Conservation (phyloP, 73 alveolate species). For the Tetrahymena malaccensis region DNA sequence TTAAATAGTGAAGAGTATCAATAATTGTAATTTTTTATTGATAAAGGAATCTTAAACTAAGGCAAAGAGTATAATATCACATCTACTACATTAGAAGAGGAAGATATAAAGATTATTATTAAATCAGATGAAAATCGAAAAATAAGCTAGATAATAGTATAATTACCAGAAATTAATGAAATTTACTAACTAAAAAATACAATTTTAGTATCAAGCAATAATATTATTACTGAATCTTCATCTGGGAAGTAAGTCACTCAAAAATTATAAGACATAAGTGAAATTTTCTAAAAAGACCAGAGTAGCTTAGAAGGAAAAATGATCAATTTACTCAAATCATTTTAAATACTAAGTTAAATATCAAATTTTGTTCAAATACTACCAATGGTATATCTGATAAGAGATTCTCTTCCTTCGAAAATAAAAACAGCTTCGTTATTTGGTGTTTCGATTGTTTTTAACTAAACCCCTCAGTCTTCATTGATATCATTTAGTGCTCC, state of each 20-base stretch:
- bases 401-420: not conserved
- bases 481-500: not conserved
- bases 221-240: not conserved
- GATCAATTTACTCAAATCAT: not conserved
- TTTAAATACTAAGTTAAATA: not conserved
- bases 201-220: not conserved
- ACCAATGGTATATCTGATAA: not conserved
- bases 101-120: not conserved
- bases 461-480: not conserved
- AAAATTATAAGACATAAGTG: not conserved
- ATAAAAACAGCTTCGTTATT: not conserved
- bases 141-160: not conserved
- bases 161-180: not conserved
- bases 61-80: not conserved
- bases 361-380: not conserved
- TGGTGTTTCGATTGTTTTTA: not conserved
- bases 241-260: not conserved
- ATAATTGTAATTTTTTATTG: not conserved
- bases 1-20: not conserved
- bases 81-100: not conserved
- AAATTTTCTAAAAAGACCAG: not conserved
- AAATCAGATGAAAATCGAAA: not conserved
- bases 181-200: not conserved
- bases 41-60: not conserved
- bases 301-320: not conserved